These are phyloP conservation scores for Dactylellina leptospora DNA, from an alignment of 2,329 filamentous ascomycete genomes.

Conservation along the genomic window DNA sequence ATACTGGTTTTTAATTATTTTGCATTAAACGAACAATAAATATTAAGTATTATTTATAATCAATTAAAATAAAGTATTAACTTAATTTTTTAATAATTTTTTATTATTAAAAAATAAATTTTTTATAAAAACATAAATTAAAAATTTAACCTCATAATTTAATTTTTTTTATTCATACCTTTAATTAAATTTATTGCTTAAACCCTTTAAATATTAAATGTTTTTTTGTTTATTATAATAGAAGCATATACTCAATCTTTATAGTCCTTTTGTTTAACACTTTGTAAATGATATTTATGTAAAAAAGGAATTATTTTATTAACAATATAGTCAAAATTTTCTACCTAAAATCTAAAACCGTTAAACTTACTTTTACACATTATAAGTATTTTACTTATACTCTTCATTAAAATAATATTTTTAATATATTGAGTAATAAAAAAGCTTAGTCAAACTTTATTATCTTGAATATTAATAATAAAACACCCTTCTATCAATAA, in stretches of 20 bases:
- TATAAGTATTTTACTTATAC: conserved; percentile 18
- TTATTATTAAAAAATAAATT: background rate
- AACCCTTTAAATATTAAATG: conserved; percentile 6
- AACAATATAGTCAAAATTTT: conserved; percentile 15
- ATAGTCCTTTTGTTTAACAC: conserved; percentile 8
- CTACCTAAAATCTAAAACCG: conserved; percentile 11
- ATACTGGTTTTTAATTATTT: background rate
- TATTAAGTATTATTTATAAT: conserved; percentile 5
- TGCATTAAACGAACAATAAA: background rate
- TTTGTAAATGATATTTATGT: conserved; percentile 12
- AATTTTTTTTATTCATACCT: conserved; percentile 5
- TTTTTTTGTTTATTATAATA: conserved; percentile 16
- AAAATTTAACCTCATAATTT: background rate
- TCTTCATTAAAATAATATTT: conserved; percentile 17
- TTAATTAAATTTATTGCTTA: background rate
- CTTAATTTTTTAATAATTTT: too few relatives aligned
- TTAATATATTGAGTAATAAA: conserved; percentile 20
- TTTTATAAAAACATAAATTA: background rate
- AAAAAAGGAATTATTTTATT: conserved; percentile 24
- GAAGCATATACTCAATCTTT: conserved; percentile 8
- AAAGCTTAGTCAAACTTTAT: conserved; percentile 19
- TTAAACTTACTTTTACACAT: conserved; percentile 10
- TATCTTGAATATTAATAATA: conserved; percentile 19
- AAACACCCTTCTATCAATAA: conserved; percentile 16
- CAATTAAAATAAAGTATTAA: background rate